Percentiles rank a stretch among this genome's conserved stretches.
phyloP scores from a whole-genome alignment of 2,329 filamentous ascomycete genomes.

The Penicillium psychrosexuale region DNA sequence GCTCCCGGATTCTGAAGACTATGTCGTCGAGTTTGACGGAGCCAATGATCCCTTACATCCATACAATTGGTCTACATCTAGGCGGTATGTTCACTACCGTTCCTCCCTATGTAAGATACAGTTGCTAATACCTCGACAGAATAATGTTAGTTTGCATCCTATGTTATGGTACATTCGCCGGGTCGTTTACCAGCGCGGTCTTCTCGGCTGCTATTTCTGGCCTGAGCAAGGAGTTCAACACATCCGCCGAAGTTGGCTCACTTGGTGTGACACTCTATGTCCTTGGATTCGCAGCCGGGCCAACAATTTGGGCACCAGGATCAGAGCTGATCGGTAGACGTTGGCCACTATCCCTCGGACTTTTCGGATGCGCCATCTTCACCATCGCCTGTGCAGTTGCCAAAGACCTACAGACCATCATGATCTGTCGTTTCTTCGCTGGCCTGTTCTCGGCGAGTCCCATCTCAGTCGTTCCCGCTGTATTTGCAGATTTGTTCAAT shows the following conservation, averaged over 20 bases:
- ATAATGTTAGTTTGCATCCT: slow-evolving; percentile 4
- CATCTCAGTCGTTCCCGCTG: slow-evolving; percentile 42
- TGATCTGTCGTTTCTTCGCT: slow-evolving; percentile 47
- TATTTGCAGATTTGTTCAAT: slow-evolving; percentile 49
- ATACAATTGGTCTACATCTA: slow-evolving; percentile 50
- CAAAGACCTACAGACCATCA: slow-evolving; percentile 37
- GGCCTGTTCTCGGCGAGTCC: slow-evolving; percentile 46
- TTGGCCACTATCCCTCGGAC: slow-evolving; percentile 46
- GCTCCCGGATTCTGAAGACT: slow-evolving; percentile 50
- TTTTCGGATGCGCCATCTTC: slow-evolving; percentile 41
- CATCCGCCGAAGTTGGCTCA: slow-evolving; percentile 34
- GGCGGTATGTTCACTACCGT: slow-evolving; percentile 35
- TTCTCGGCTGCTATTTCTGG: slow-evolving; percentile 64
- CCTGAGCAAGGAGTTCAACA: slow-evolving; percentile 55
- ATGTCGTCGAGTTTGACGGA: slow-evolving; percentile 57
- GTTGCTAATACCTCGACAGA: neutral
- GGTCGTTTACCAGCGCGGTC: slow-evolving; percentile 54
- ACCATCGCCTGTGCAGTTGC: slow-evolving; percentile 42
- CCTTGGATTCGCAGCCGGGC: slow-evolving; percentile 49
- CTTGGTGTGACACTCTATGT: slow-evolving; percentile 45
- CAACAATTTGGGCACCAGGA: slow-evolving; percentile 59
- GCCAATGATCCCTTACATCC: slow-evolving; percentile 51
- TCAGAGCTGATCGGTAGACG: slow-evolving; percentile 58
- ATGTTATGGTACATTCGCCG: slow-evolving; percentile 9
- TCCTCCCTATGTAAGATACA: neutral